phyloP scores from a whole-genome alignment of 2,329 filamentous ascomycete genomes.

The Fusarium devonianum region DNA sequence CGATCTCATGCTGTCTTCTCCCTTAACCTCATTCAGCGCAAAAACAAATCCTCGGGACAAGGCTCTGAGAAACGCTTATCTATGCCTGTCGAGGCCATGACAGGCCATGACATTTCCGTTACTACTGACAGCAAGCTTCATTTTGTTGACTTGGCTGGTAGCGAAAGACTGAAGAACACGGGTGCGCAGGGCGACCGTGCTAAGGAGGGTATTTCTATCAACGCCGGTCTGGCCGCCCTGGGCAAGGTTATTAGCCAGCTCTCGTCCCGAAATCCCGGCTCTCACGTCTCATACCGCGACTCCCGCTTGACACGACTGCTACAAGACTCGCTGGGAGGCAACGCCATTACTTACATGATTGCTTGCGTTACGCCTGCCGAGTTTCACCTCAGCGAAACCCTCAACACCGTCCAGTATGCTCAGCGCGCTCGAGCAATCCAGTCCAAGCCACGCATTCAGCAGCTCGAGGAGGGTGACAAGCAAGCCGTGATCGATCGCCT shows the following conservation, averaged over 20 bases:
- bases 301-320: slow-evolving; percentile 95
- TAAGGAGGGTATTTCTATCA: slow-evolving; percentile 97
- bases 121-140: slow-evolving; percentile 98
- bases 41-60: slow-evolving; percentile 62
- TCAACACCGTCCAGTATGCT: slow-evolving; percentile 97
- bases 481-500: slow-evolving; percentile 91
- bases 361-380: slow-evolving; percentile 96
- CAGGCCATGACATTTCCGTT: slow-evolving; percentile 69
- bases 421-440: slow-evolving; percentile 96
- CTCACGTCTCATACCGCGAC: slow-evolving; percentile 96
- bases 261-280: slow-evolving; percentile 84
- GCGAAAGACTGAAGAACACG: slow-evolving; percentile 96
- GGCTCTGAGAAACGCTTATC: slow-evolving; percentile 84
- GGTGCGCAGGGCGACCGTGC: slow-evolving; percentile 93
- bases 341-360: slow-evolving; percentile 99
- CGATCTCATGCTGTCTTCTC: slow-evolving; percentile 98
- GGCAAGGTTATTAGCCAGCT: slow-evolving; percentile 99
- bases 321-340: slow-evolving; percentile 95
- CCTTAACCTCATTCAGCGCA: slow-evolving; percentile 89
- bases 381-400: slow-evolving; percentile 95
- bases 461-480: slow-evolving; percentile 91
- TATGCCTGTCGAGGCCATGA: slow-evolving; percentile 81
- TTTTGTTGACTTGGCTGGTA: slow-evolving; percentile 97
- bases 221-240: slow-evolving; percentile 90
- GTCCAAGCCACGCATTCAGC: slow-evolving; percentile 95